A percentile compares a stretch with the other conserved stretches of the same genome.
Evolutionary conservation across 495 filamentous ascomycete genomes (phyloP).

Genomic region (Rhypophila decipiens): DNA sequence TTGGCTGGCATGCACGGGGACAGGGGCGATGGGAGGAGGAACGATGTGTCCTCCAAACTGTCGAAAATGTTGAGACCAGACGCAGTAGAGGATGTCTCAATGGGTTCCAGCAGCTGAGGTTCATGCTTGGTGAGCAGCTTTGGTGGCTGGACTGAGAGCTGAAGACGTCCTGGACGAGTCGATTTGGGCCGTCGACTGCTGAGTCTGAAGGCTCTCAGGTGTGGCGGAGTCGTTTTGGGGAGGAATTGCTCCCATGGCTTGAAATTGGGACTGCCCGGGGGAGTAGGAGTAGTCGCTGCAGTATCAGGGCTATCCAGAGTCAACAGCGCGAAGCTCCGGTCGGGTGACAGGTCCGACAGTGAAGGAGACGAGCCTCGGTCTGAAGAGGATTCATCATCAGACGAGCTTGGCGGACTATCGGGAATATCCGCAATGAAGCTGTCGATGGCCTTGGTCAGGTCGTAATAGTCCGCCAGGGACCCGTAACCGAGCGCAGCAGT

Average conservation of each 20-base stretch:
- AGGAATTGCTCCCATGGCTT: no score
- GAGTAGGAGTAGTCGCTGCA: not conserved
- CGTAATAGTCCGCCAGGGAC: not conserved
- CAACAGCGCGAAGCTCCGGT: not conserved
- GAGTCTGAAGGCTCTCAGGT: not conserved
- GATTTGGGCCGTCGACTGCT: not conserved
- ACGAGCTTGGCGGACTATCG: not conserved
- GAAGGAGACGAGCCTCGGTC: not conserved
- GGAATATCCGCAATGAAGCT: not conserved
- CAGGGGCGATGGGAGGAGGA: not conserved
- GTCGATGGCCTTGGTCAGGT: not conserved
- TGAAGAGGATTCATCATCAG: not conserved
- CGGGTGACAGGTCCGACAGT: not conserved
- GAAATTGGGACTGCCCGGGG: not conserved
- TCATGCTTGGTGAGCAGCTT: not conserved
- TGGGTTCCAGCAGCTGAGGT: not conserved
- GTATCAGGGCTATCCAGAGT: not conserved
- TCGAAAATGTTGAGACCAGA: no score
- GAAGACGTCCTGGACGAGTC: not conserved
- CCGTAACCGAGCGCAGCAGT: not conserved
- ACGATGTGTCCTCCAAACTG: no score
- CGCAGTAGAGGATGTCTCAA: not conserved
- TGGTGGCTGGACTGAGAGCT: not conserved
- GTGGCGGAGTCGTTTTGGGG: not conserved
- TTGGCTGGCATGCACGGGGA: not conserved